Evolutionary conservation across 345 rosid species (phyloP), one percentile per base, ranked within the genome.

Genomic region (Gossypium arboreum): DNA sequence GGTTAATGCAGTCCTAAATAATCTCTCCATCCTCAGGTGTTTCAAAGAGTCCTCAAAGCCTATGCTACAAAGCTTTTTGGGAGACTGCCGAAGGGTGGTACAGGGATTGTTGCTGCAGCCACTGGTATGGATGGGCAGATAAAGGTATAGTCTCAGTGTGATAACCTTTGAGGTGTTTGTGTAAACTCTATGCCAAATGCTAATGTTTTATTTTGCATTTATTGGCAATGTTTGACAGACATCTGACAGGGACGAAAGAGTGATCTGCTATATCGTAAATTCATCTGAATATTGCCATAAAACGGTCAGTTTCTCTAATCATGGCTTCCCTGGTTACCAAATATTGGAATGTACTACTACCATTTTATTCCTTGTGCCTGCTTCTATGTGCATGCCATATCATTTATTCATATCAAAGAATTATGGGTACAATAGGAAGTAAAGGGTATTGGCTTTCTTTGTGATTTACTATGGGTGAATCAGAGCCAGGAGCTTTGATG

Each of bases 41-140:
- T 95, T 84, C 97, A 95, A 89, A 89, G 89, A 86, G 83, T 88
- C 80, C 89, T 95, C 12, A 93, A 91, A 86, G 97, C 96, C 20
- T 95, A 95, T 77, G 98, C 94, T 43, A 77, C 91, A 72, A 95
- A 89, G 93, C 94, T 95, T 66, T 88, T 84, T 86, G 83, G 81
- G 52, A 95, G 89, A 83, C 88, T 95, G 73, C 99, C 99, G 16
- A 95, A 90, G 83, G 92, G 98, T 71, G 99, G 99, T 68, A 78
- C 88, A 9, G 99, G 99, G 68, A 87, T 95, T 73, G 99, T 95
- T 81, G 99, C 99, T 27, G 97, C 99, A 66, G 99, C 99, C 62
- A 95, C 99, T 9, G 98, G 99, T 73, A 90, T 90, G 88, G 99
- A 95, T 73, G 92, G 96, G 63, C 98, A 89, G 80, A 95, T 95